These are phyloP conservation scores for Panicum hallii DNA, from an alignment of 202 grass and related monocot species.

Conservation along the genomic window DNA sequence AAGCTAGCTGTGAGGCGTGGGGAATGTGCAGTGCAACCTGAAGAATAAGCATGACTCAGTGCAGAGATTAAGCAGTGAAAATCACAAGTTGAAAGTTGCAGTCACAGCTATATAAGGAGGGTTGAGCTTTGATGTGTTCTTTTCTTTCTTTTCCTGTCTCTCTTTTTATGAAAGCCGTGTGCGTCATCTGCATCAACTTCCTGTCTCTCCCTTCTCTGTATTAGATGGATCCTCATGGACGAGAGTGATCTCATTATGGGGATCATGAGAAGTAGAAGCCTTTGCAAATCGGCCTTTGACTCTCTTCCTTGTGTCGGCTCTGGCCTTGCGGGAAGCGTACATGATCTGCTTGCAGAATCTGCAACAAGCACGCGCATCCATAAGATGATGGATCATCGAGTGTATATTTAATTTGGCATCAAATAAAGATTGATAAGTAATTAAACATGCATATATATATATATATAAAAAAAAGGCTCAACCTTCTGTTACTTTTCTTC, in stretches of 20 bases:
- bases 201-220: not conserved
- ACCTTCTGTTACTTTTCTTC: conserved; percentile 56
- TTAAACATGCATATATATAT: not conserved
- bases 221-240: not conserved
- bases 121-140: no score
- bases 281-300: conserved; percentile 58
- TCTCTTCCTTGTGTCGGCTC: conserved; percentile 46
- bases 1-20: no score
- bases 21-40: not conserved
- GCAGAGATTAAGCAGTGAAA: no score
- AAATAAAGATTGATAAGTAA: not conserved
- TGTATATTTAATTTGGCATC: no score
- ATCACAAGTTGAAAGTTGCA: no score
- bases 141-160: no score
- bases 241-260: not conserved
- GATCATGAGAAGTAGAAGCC: conserved; percentile 28
- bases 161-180: no score
- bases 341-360: conserved; percentile 55
- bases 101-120: no score
- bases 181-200: not conserved
- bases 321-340: conserved; percentile 56
- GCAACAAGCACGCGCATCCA: not conserved
- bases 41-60: no score
- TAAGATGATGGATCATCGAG: not conserved
- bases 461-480: no score